phyloP scores from a whole-genome alignment of 129 eudicot species.

The Logfia minima region DNA sequence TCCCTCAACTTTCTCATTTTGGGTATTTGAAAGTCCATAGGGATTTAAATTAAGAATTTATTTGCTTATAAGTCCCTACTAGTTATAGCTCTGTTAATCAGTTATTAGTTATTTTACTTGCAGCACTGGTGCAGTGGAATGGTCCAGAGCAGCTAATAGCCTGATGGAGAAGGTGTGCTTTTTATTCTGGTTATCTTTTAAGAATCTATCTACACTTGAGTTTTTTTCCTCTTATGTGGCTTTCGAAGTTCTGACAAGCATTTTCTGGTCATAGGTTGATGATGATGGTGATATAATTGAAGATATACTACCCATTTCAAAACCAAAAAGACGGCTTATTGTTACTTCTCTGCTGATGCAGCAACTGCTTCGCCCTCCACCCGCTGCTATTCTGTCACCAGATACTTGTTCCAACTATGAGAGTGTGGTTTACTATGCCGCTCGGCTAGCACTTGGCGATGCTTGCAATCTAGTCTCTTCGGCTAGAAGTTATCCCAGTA shows the following conservation, averaged over 20 bases:
- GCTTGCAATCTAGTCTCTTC: slow-evolving; percentile 5
- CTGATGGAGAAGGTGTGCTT: background rate
- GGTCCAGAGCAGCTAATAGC: slow-evolving; percentile 15
- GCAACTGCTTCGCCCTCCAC: slow-evolving; percentile 7
- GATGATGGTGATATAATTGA: background rate
- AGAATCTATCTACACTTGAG: background rate
- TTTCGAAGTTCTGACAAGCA: background rate
- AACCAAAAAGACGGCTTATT: background rate
- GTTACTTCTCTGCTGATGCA: slow-evolving; percentile 6
- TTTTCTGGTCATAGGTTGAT: slow-evolving; percentile 2
- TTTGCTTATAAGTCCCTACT: background rate
- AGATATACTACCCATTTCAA: background rate
- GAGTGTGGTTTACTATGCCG: background rate
- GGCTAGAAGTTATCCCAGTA: background rate
- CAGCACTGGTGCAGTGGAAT: slow-evolving; percentile 12
- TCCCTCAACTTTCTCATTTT: background rate
- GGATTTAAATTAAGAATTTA: background rate
- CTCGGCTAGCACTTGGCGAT: slow-evolving; percentile 8
- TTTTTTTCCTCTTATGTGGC: background rate
- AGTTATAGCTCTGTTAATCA: background rate
- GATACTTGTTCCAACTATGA: slow-evolving; percentile 7
- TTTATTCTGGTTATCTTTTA: background rate
- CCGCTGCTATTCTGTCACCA: background rate
- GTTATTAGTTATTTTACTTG: background rate
- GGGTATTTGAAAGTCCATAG: background rate